phyloP scores from a whole-genome alignment of 2,329 filamentous ascomycete species.

The Ascocoryne sarcoides region DNA sequence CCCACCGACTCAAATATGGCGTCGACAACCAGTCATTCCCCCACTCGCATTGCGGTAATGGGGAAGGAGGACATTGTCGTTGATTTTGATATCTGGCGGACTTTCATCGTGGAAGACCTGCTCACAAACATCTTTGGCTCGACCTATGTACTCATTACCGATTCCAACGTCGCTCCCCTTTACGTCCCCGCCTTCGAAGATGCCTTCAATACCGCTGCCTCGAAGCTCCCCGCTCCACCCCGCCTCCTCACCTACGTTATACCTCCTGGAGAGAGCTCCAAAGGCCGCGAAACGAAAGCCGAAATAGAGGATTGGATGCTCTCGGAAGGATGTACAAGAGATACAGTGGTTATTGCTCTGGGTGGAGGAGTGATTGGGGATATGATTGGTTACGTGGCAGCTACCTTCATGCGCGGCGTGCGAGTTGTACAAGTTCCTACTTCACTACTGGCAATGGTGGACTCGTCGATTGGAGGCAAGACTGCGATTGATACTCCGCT shows the following conservation, averaged over 20 bases:
- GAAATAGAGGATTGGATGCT: slow-evolving; percentile 98
- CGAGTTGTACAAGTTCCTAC: slow-evolving; percentile 96
- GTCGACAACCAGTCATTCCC: slow-evolving; percentile 22
- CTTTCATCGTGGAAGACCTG: slow-evolving; percentile 73
- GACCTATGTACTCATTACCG: slow-evolving; percentile 93
- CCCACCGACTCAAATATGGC: slow-evolving; percentile 16
- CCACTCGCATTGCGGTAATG: slow-evolving; percentile 66
- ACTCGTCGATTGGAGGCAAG: slow-evolving; percentile 96
- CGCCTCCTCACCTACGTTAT: slow-evolving; percentile 81
- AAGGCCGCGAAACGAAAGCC: slow-evolving; percentile 86
- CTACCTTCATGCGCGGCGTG: slow-evolving; percentile 97
- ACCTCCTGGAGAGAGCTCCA: slow-evolving; percentile 86
- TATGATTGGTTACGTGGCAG: slow-evolving; percentile 94
- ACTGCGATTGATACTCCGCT: slow-evolving; percentile 94
- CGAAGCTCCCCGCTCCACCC: slow-evolving; percentile 35
- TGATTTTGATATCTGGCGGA: slow-evolving; percentile 82
- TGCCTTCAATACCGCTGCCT: slow-evolving; percentile 46
- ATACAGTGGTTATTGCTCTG: slow-evolving; percentile 89
- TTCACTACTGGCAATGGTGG: slow-evolving; percentile 91
- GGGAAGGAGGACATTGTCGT: slow-evolving; percentile 86
- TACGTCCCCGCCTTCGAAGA: slow-evolving; percentile 73
- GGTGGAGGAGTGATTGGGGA: slow-evolving; percentile 96
- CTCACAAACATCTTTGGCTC: slow-evolving; percentile 69
- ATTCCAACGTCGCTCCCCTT: slow-evolving; percentile 76
- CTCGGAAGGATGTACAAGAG: slow-evolving; percentile 80